phyloP scores from a whole-genome alignment of 2,329 filamentous ascomycete genomes.

The Scedosporium dehoogii region DNA sequence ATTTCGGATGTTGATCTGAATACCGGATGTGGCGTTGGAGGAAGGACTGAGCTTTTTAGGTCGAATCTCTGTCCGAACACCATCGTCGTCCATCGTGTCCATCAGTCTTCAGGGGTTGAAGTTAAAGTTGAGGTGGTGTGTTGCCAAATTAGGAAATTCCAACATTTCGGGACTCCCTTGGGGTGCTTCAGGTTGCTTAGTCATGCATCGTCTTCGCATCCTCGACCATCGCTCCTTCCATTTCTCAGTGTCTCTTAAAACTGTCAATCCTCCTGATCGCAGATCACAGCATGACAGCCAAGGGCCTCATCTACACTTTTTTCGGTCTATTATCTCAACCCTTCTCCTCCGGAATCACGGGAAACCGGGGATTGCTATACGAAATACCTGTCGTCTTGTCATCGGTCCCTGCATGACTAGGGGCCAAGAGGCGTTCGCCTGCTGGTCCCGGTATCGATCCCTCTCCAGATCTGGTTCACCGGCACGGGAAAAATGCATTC shows the following conservation, averaged over 20 bases:
- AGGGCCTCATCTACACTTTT: not conserved
- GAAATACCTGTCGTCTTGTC: not conserved
- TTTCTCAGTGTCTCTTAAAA: not conserved
- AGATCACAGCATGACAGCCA: conserved; percentile 1
- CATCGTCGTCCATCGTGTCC: not conserved
- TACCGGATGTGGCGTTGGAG: not conserved
- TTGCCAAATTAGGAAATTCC: not conserved
- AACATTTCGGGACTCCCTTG: not conserved
- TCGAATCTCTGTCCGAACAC: not conserved
- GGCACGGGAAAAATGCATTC: not conserved
- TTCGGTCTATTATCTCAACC: not conserved
- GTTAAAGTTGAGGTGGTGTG: not conserved
- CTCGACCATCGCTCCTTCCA: not conserved
- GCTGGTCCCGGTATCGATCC: not conserved
- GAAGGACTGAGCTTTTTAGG: not conserved
- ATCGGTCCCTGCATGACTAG: not conserved
- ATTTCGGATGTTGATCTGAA: not conserved
- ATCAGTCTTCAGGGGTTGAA: not conserved
- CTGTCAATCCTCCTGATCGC: conserved; percentile 4
- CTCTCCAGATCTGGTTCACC: not conserved
- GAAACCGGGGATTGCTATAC: not conserved
- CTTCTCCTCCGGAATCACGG: not conserved
- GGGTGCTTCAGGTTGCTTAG: not conserved
- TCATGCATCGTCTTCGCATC: not conserved
- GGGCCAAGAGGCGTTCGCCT: not conserved